Evolutionary conservation across 768 basidiomycete genomes (phyloP), one percentile per base, ranked within the genome.

Genomic region (Obba rivulosa): DNA sequence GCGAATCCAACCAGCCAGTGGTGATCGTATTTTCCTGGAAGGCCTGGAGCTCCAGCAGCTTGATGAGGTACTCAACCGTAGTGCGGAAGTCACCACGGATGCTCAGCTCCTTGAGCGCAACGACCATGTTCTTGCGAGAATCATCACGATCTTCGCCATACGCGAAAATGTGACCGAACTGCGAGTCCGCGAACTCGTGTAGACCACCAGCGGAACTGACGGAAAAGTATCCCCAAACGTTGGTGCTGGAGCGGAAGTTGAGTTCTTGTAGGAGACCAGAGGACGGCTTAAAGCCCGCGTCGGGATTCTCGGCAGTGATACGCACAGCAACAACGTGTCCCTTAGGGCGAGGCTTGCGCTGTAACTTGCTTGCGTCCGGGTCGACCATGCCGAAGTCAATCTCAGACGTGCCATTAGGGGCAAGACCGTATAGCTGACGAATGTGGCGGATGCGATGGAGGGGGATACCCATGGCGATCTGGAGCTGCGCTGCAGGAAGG

Each of bases 141-240:
- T 98, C 94, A 51, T 80, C 74, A 56, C 96, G 90, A 63, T 98
- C 95, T 67, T 94, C 88, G 45, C 96, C 96, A 59, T 97, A 97
- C 16, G 95, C 96, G 57, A 99, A 99, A 64, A 98, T 97, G 64
- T 99, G 96, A 46, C 96, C 96, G 61, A 99, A 98, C 60, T 99
- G 96, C 8, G 95, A 98, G 68, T 99, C 96, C 36, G 96, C 96
- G 60, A 93, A 98, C 68, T 99, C 94, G 69, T 99, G 96, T 46
- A 99, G 80, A 66, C 95, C 96, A 65, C 96, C 96, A 9, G 94
- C 87, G 13, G 87, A 86, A 38, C 81, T 83, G 59, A 99, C 96
- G 14, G 96, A 98, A 77, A 99, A 99, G 73, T 99, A 99, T 52
- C 96, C 96, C 96, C 96, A 99, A 39, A 99, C 96, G 54, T 99